These are phyloP conservation scores for Coemansia sp. DNA, from an alignment of 192 early-diverging fungal species.

Conservation along the genomic window DNA sequence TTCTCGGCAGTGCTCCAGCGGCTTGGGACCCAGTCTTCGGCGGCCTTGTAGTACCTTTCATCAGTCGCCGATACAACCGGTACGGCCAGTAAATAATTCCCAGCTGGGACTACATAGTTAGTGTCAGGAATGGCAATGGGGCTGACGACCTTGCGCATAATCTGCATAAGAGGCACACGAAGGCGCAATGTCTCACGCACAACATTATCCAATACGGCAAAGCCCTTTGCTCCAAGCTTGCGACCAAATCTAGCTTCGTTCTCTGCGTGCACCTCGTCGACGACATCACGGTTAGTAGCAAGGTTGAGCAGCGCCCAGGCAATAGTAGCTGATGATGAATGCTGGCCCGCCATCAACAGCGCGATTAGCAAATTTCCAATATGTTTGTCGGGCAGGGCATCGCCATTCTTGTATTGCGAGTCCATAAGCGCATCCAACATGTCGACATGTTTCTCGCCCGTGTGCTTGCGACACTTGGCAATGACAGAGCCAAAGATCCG, in stretches of 20 bases:
- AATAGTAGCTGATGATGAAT: conserved; percentile 88
- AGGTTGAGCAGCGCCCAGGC: conserved; percentile 90
- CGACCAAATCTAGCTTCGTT: conserved; percentile 61
- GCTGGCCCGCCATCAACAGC: conserved; percentile 94
- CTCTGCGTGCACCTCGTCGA: conserved; percentile 69
- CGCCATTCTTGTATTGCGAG: conserved; percentile 85
- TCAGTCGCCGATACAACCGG: conserved; percentile 81
- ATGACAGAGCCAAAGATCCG: conserved; percentile 78
- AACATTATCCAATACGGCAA: conserved; percentile 73
- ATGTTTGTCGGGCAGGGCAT: conserved; percentile 75
- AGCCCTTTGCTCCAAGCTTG: conserved; percentile 55
- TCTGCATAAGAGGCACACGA: conserved; percentile 87
- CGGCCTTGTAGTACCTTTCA: conserved; percentile 73
- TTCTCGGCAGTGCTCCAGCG: conserved; percentile 68
- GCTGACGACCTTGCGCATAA: conserved; percentile 88
- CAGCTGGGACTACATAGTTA: conserved; percentile 83
- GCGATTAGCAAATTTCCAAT: conserved; percentile 97
- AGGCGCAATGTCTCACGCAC: conserved; percentile 93
- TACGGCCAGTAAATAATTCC: conserved; percentile 81
- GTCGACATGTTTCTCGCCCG: conserved; percentile 63
- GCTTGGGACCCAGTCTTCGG: conserved; percentile 76
- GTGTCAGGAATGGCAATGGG: conserved; percentile 70
- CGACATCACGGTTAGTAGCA: conserved; percentile 71
- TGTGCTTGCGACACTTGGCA: conserved; percentile 64
- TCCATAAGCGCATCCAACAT: conserved; percentile 83